Base-by-base conservation (phyloP, 1,139 yeast genomes). In the Eremothecium coryli region DNA sequence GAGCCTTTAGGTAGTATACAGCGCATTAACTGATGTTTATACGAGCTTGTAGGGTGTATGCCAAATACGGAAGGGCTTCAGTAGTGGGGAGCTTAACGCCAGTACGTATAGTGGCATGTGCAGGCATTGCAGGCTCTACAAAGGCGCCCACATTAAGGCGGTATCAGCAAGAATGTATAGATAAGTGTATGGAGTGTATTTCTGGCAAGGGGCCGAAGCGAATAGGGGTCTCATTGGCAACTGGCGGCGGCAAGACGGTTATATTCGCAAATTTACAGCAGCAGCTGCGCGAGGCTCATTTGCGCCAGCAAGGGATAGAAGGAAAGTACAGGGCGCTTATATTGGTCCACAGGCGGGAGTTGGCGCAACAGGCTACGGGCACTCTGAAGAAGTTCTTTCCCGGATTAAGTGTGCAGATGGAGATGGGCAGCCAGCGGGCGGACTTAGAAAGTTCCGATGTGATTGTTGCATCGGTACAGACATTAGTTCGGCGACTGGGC, bases 171-270 rank as follows among this genome's bases (percentile, higher is more conserved):
- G 76, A 79, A 30, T 90, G 95, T 29, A 71, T 86, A 2, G 52
- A 69, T 1, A 55, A 68, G 0, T 73, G 90, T 18, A 48, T 74
- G 1, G 46, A 56, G 0, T 71, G 85, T 0, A 56, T 84, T 3
- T 41, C 48, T 0, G 18, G 22, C 8, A 46, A 56, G 0, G 76
- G 79, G 0, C 53, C 64, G 4, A 59, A 65, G 15, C 63, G 93
- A 31, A 72, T 86, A 1, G 96, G 93, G 0, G 86, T 85, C 2
- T 82, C 86, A 11, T 57, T 90, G 33, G 95, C 96, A 4, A 90
- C 97, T 0, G 98, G 98, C 0, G 93, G 95, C 12, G 98, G 97
- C 2, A 88, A 88, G 49, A 88, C 97, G 0, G 85, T 86, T 12
- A 77, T 88, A 1, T 84, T 88, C 52, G 65, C 90, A 2, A 73